Conservation (phyloP, 1,139 yeast species). For the Geotrichum citri-aurantii region DNA sequence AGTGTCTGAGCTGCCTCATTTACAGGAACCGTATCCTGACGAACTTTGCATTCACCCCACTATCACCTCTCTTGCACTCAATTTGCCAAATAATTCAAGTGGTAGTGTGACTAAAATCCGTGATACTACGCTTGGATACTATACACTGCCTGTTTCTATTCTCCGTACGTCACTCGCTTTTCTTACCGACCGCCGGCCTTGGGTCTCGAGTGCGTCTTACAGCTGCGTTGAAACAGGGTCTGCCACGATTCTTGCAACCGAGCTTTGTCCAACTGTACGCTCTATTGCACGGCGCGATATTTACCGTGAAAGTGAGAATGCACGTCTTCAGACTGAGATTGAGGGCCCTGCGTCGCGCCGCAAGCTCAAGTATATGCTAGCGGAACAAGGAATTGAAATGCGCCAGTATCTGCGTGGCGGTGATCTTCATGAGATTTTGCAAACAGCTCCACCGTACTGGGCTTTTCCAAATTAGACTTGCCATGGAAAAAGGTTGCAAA, state of each 20-base stretch:
- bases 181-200: not conserved
- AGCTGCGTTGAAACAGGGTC: slow-evolving; percentile 1
- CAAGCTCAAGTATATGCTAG: not conserved
- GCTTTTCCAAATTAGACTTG: not conserved
- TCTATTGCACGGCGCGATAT: slow-evolving; percentile 4
- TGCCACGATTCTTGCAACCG: not conserved
- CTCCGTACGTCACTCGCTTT: not conserved
- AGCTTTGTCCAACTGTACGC: slow-evolving; percentile 1
- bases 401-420: not conserved
- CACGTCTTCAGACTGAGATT: not conserved
- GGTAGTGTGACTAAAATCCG: not conserved
- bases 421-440: not conserved
- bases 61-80: not conserved
- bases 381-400: not conserved
- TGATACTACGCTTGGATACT: not conserved
- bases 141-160: not conserved
- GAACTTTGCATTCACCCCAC: slow-evolving; percentile 9
- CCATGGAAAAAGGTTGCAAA: not conserved
- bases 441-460: slow-evolving; percentile 8
- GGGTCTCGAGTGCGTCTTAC: not conserved
- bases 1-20: not conserved
- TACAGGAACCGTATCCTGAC: slow-evolving; percentile 3
- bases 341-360: slow-evolving; percentile 4
- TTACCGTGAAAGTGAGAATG: not conserved
- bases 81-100: not conserved